Base-by-base conservation (phyloP, 192 early-diverging fungal genomes). In the Spizellomyces sp. region DNA sequence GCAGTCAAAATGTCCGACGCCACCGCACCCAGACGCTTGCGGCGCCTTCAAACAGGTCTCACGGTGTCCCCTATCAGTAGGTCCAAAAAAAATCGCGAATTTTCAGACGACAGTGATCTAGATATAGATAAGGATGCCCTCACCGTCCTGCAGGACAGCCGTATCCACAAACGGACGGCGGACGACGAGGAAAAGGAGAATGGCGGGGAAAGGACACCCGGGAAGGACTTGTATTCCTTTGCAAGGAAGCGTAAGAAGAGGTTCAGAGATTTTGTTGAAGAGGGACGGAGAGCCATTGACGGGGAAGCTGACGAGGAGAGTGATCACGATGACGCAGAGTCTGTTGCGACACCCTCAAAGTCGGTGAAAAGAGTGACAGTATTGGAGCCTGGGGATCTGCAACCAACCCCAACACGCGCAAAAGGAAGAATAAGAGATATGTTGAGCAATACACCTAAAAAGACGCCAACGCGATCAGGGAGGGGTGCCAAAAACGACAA, bases 151-250 rank as follows among this genome's bases (percentile, higher is more conserved):
- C 50, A 43, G 41, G 62, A 55, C 9, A 65, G n/a, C 5, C 45
- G 45, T 5, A 15, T 50, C 45, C 44, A 61, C 59, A 22, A 61
- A 14, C 12, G 15, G 45, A 15, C 10, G 9, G 48, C 54, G 22
- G 55, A 14, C 6, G 19, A 58, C 7, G 64, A 74, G 41, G 64
- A 74, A 48, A 74, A 67, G 45, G 72, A 57, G 14, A 58, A 15
- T 15, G 41, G 55, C 8, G 63, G 61, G 54, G 59, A 60, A 15
- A 42, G 41, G 7, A 75, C 65, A 8, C 66, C 73, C 17, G 73
- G 73, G 52, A 75, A 69, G 45, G 66, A 75, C 36, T 8, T 75
- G 5, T 75, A 69, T 54, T n/a, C 44, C 0, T 75, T 75, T 52
- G 22, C 48, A n/a, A n/a, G 22, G 50, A 62, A 62, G 17, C 44